A percentile compares a stretch with the other conserved stretches of the same genome.
Evolutionary conservation across 202 grass and related monocot genomes (phyloP).

Genomic region (Schoenoplectus triqueter): DNA sequence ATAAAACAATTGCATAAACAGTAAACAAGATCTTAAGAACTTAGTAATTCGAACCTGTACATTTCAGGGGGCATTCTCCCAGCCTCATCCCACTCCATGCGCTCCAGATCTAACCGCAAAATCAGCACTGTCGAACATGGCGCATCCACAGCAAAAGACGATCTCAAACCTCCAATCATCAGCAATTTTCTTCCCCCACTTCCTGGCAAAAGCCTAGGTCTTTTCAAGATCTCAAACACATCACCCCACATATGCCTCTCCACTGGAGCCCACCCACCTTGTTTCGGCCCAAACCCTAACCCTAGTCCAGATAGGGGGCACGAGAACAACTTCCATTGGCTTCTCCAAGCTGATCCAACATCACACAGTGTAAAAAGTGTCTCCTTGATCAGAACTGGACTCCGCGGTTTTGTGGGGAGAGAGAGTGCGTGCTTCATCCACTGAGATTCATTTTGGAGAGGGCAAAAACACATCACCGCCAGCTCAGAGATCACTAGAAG

Average conservation of each 20-base stretch:
- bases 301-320: conserved; percentile 65
- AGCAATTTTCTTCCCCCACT: conserved; percentile 66
- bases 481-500: conserved; percentile 89
- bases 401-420: conserved; percentile 87
- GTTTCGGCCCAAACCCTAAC: conserved; percentile 35
- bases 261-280: conserved; percentile 72
- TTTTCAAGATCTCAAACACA: conserved; percentile 94
- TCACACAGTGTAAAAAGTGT: conserved; percentile 87
- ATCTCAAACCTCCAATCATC: conserved; percentile 90
- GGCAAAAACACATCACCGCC: conserved; percentile 77
- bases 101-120: conserved; percentile 69
- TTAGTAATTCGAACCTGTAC: conserved; percentile 44
- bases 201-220: conserved; percentile 76
- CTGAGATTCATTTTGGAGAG: conserved; percentile 47
- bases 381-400: conserved; percentile 70
- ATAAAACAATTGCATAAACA: background rate
- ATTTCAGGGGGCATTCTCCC: conserved; percentile 89
- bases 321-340: conserved; percentile 97
- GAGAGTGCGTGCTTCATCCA: conserved; percentile 94
- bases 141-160: conserved; percentile 76
- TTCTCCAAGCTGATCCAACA: conserved; percentile 88
- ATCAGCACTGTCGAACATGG: conserved; percentile 96
- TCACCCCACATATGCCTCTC: conserved; percentile 71
- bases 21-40: background rate
- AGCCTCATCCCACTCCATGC: conserved; percentile 98